Base-by-base conservation (phyloP, 2,329 filamentous ascomycete species). In the Claviceps fusiformis region DNA sequence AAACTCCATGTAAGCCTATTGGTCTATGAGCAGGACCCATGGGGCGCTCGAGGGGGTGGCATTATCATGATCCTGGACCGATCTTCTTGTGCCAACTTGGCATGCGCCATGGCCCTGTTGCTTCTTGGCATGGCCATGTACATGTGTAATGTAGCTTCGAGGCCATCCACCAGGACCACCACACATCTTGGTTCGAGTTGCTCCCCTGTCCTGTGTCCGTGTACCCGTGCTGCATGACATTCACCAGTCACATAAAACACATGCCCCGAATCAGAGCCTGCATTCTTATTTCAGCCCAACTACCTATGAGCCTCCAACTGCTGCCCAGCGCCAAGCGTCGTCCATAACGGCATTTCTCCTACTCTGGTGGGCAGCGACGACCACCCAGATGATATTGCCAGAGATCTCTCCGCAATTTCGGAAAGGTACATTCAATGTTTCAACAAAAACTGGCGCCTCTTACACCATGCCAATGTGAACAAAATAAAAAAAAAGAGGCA, bases 241-340 rank as follows among this genome's bases (percentile, higher is more conserved):
- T 50, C 53, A 54, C 46, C 53, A 53, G 50, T 57, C 56, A 57
- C 56, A 27, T 51, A 11, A 45, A 33, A 46, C 56, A 41, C 55
- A 50, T 8, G 46, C 53, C 47, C 50, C 13, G 46, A 49, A 50
- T 54, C 55, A 53, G 43, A 53, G 47, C 53, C 56, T 43, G 45
- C 43, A 45, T 47, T 55, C 49, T 53, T 51, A 57, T 51, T 55
- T 52, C 48, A 54, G 29, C 33, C 45, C 53, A 50, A 50, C 53
- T 53, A 50, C 56, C 56, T 55, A 50, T 27, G 44, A 41, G 53
- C 50, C 51, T 41, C 31, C 43, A 9, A 44, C 48, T 45, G 33
- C 24, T 48, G 46, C 31, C 24, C 29, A 33, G 33, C 44, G 43
- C 19, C 31, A 37, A 13, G 17, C 24, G n/a, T 39, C 47, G 27